phyloP scores from a whole-genome alignment of 306 rosid genomes.

The Pueraria montana region DNA sequence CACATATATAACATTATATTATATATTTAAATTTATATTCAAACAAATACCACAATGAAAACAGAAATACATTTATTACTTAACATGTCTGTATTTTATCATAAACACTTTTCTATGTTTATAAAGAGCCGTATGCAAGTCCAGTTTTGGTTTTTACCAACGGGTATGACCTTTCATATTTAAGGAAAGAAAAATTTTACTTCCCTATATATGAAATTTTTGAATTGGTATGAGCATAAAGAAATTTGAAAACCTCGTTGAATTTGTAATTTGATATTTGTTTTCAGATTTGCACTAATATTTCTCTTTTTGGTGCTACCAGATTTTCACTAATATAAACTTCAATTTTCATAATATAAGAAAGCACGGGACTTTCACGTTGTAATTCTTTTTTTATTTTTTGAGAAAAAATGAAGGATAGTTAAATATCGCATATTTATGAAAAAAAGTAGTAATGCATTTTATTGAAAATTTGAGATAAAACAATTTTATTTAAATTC shows the following conservation, averaged over 20 bases:
- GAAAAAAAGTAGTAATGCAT: not conserved
- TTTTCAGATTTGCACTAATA: not conserved
- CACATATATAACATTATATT: not conserved
- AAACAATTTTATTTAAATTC: not conserved
- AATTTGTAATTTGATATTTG: not conserved
- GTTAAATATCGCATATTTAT: not conserved
- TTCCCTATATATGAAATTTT: not conserved
- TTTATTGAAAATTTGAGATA: not conserved
- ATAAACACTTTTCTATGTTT: not conserved
- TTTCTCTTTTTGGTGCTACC: too few species aligned
- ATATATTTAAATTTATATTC: not conserved
- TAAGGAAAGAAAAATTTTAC: slow-evolving; percentile 5
- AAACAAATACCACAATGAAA: not conserved
- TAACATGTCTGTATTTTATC: not conserved
- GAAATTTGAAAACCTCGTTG: not conserved
- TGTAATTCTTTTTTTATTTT: not conserved
- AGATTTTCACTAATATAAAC: too few species aligned
- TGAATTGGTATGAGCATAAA: not conserved
- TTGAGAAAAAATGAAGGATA: not conserved
- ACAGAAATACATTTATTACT: not conserved
- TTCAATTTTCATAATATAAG: too few species aligned
- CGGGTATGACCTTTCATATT: not conserved
- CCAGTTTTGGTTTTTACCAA: not conserved
- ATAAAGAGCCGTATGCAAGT: not conserved
- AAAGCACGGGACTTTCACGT: slow-evolving; percentile 7